Evolutionary conservation across 2,329 filamentous ascomycete genomes (phyloP), one percentile per base, ranked within the genome.

Genomic region (Cercospora citrullina): DNA sequence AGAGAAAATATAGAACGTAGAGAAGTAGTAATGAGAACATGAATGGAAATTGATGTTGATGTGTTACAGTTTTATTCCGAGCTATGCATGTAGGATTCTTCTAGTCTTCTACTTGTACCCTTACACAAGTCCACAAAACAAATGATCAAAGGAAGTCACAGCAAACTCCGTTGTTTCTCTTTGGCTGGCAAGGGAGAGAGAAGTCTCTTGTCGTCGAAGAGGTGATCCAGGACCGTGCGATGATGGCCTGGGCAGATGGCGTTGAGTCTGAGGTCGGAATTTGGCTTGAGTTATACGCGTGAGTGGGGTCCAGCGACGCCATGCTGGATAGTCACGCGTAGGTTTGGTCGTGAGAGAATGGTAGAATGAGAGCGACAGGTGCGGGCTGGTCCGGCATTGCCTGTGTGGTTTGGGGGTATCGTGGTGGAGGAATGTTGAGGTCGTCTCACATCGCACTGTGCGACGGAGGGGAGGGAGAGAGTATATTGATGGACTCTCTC

Each of bases 181-280:
- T 36, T 14, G 55, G 16, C 55, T 59, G 55, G 18, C 55, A 59
- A n/a, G 28, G 18, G 26, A 7, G 3, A 7, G 3, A 21, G 9
- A 36, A 36, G 55, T 26, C 55, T 58, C 28, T 59, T 59, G 55
- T 28, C 62, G 33, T 58, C 62, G 33, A 64, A 57, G 55, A 64
- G 62, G 53, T 64, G 62, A 64, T 58, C 62, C 62, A 64, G 51
- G 28, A 6, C 33, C 42, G 28, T 51, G 26, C 42, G 33, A 23
- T 57, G 23, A 63, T 58, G 51, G 23, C 53, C 33, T 64, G 62
- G 62, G 62, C 62, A 64, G 62, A 64, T 62, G 60, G 60, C 36
- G 21, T 45, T 42, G 51, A 7, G 31, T 64, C 62, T 64, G 62
- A 64, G 21, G 33, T 59, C 62, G 62, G 62, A 64, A 42, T 64